Conservation (phyloP, 345 rosid genomes). For the Bruguiera gymnorhiza region DNA sequence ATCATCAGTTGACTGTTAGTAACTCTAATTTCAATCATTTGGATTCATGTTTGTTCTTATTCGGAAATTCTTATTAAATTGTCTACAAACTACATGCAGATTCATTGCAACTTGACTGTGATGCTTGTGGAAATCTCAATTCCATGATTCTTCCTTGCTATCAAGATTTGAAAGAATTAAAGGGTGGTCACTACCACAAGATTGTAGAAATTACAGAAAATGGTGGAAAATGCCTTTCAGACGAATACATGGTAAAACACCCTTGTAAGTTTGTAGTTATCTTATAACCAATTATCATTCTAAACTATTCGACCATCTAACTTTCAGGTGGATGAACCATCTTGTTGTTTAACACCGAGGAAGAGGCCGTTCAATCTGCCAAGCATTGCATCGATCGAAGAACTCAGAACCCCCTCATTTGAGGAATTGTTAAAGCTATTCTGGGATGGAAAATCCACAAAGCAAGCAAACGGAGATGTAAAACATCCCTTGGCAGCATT, state of each 20-base stretch:
- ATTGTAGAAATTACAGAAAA: conserved; percentile 75
- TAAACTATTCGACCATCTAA: not conserved
- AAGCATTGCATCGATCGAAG: conserved; percentile 70
- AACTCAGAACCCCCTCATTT: conserved; percentile 79
- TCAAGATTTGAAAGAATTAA: conserved; percentile 72
- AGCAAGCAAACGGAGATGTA: conserved; percentile 69
- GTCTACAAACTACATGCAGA: conserved; percentile 42
- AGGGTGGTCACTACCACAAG: conserved; percentile 81
- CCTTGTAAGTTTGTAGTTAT: too few relatives aligned
- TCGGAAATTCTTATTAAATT: not conserved
- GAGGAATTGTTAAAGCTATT: conserved; percentile 72
- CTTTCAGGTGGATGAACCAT: conserved; percentile 77
- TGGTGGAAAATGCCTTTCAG: conserved; percentile 85
- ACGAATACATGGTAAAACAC: conserved; percentile 69
- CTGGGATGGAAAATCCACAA: conserved; percentile 61
- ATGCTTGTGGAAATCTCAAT: conserved; percentile 74
- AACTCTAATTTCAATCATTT: conserved; percentile 7
- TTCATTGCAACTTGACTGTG: conserved; percentile 81
- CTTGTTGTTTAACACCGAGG: conserved; percentile 70
- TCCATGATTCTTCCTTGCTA: conserved; percentile 84
- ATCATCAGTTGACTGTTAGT: conserved; percentile 76
- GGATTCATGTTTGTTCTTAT: not conserved
- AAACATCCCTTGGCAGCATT: conserved; percentile 51
- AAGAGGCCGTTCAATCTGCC: conserved; percentile 77
- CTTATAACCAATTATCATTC: not conserved